These are phyloP conservation scores for Citrus australasica DNA, from an alignment of 345 rosid species.

Conservation along the genomic window DNA sequence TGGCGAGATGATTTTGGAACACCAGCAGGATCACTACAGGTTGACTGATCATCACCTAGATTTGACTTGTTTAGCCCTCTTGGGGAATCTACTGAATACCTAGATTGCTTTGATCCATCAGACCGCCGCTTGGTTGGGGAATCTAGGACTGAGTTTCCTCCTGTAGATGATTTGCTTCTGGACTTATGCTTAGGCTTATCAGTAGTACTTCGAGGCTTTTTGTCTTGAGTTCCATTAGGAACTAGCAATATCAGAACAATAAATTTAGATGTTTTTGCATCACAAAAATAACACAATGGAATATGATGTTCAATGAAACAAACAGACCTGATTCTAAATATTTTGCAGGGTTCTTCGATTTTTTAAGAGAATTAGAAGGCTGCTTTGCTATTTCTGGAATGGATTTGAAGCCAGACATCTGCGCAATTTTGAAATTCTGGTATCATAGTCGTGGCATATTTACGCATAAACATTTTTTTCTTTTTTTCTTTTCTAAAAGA, in stretches of 20 bases:
- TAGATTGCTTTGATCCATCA: constrained; percentile 32
- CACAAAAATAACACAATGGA: background rate
- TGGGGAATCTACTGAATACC: constrained; percentile 35
- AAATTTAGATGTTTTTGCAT: background rate
- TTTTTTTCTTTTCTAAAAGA: too few species aligned
- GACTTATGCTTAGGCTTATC: constrained; percentile 36
- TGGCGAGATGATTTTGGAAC: constrained; percentile 31
- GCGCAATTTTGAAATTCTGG: background rate
- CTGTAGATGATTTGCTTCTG: constrained; percentile 24
- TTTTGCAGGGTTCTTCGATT: background rate
- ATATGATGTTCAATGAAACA: background rate
- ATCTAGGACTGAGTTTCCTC: constrained; percentile 12
- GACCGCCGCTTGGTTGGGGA: constrained; percentile 25
- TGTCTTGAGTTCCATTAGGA: background rate
- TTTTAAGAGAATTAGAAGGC: constrained; percentile 12
- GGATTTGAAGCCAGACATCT: constrained; percentile 41
- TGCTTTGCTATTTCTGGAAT: constrained; percentile 8
- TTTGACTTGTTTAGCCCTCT: constrained; percentile 17
- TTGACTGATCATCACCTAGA: constrained; percentile 17
- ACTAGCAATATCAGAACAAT: background rate
- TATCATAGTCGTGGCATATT: background rate
- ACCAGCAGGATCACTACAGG: constrained; percentile 22
- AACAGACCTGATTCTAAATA: constrained; percentile 17
- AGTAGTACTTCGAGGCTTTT: constrained; percentile 7
- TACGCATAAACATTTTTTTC: background rate